phyloP scores from a whole-genome alignment of 2,329 filamentous ascomycete genomes.

The Aaosphaeria pasadenensis region DNA sequence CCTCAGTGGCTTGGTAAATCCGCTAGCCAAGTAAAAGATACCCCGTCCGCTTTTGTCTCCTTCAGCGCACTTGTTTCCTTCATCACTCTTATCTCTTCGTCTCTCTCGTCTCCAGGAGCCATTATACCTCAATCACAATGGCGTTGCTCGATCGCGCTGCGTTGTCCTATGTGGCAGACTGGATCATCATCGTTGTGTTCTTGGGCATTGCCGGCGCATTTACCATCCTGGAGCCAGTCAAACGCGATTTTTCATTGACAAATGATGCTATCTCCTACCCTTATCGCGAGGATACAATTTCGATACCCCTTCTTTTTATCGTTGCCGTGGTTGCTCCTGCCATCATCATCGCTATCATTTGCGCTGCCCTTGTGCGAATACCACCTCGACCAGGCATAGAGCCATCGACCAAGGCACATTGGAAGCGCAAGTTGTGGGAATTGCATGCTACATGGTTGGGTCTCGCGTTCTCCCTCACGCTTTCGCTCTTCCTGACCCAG shows the following conservation, averaged over 20 bases:
- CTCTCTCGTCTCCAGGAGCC: no score
- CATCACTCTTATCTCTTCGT: no score
- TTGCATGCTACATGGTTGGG: no score
- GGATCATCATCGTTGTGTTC: neutral
- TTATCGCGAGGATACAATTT: conserved; percentile 1
- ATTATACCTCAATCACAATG: no score
- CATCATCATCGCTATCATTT: neutral
- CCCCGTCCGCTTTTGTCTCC: no score
- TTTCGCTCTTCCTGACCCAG: conserved; percentile 2
- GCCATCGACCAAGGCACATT: no score
- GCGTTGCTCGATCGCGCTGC: neutral
- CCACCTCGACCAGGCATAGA: neutral
- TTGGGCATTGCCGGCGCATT: conserved; percentile 1
- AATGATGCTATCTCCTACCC: conserved; percentile 3
- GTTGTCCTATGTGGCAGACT: neutral
- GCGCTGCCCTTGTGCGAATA: neutral
- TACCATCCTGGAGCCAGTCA: neutral
- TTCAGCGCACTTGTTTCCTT: no score
- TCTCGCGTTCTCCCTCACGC: conserved; percentile 1
- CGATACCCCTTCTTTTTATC: neutral
- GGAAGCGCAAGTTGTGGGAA: no score
- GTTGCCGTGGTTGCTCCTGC: neutral
- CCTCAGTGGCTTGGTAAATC: no score
- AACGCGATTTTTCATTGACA: conserved; percentile 3
- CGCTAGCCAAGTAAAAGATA: no score